Evolutionary conservation across 202 grass and related monocot genomes (phyloP).

Genomic region (Schoenoplectus tabernaemontani): DNA sequence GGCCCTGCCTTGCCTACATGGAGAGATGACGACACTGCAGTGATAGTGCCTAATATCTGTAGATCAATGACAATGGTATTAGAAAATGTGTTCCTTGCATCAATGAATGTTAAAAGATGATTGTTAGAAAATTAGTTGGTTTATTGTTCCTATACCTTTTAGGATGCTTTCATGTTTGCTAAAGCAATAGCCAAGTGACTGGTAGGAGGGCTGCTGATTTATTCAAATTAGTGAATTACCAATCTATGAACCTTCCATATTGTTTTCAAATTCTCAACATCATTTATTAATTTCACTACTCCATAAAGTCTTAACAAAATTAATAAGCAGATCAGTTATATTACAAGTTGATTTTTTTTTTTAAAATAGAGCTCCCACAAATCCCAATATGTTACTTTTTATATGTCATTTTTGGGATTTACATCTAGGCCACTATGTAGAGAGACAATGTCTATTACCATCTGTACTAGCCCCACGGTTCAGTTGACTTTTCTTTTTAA

Average conservation of each 20-base stretch:
- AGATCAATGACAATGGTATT: background rate
- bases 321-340: background rate
- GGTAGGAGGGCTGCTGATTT: background rate
- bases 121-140: background rate
- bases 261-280: background rate
- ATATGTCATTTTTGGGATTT: too few relatives aligned
- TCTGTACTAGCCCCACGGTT: too few relatives aligned
- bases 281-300: background rate
- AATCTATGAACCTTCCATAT: background rate
- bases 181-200: background rate
- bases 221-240: slow-evolving; percentile 13
- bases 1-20: slow-evolving; percentile 87
- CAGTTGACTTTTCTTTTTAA: background rate
- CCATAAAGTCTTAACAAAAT: background rate
- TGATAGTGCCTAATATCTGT: slow-evolving; percentile 61
- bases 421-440: too few relatives aligned
- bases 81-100: background rate
- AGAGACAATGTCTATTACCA: too few relatives aligned
- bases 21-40: slow-evolving; percentile 77
- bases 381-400: too few relatives aligned
- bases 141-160: background rate
- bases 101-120: background rate
- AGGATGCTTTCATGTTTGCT: background rate
- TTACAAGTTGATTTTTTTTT: background rate
- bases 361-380: too few relatives aligned